Conservation (phyloP, 2,329 filamentous ascomycete species). For the Cyphellophora attinorum region DNA sequence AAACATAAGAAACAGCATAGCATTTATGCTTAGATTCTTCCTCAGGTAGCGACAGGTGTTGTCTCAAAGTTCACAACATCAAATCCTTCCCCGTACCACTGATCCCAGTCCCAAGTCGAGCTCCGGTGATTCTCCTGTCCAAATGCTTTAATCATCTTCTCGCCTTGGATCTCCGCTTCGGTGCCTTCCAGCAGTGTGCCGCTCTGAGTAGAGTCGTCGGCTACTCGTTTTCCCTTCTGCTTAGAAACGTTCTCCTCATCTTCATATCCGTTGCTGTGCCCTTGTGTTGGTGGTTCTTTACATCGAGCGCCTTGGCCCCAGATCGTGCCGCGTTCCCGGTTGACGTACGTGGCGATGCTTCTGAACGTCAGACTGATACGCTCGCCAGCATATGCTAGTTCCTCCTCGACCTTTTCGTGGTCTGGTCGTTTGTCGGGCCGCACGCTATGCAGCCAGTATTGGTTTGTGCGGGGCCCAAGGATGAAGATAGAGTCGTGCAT, state of each 20-base stretch:
- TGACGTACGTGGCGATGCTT: slow-evolving; percentile 75
- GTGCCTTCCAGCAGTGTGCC: slow-evolving; percentile 60
- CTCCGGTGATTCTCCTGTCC: slow-evolving; percentile 70
- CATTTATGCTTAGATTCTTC: too few relatives aligned
- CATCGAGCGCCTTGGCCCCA: slow-evolving; percentile 84
- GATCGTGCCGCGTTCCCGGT: slow-evolving; percentile 54
- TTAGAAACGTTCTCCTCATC: too few relatives aligned
- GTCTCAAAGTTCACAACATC: slow-evolving; percentile 56
- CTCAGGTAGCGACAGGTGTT: slow-evolving; percentile 1
- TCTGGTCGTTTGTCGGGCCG: slow-evolving; percentile 68
- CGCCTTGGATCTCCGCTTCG: slow-evolving; percentile 49
- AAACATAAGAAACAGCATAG: too few relatives aligned
- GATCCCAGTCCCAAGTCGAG: slow-evolving; percentile 68
- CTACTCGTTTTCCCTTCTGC: too few relatives aligned
- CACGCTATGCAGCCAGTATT: slow-evolving; percentile 85
- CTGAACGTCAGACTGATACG: slow-evolving; percentile 91
- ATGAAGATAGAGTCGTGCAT: slow-evolving; percentile 84
- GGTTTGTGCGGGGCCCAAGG: slow-evolving; percentile 73
- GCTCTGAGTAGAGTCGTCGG: slow-evolving; percentile 30
- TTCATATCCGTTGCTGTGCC: neutral
- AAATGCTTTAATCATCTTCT: slow-evolving; percentile 64
- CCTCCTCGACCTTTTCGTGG: slow-evolving; percentile 57
- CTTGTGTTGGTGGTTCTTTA: slow-evolving; percentile 42
- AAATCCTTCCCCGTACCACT: slow-evolving; percentile 68
- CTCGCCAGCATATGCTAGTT: slow-evolving; percentile 62